These are phyloP conservation scores for Cadophora sp. DNA, from an alignment of 2,329 filamentous ascomycete species.

Conservation along the genomic window DNA sequence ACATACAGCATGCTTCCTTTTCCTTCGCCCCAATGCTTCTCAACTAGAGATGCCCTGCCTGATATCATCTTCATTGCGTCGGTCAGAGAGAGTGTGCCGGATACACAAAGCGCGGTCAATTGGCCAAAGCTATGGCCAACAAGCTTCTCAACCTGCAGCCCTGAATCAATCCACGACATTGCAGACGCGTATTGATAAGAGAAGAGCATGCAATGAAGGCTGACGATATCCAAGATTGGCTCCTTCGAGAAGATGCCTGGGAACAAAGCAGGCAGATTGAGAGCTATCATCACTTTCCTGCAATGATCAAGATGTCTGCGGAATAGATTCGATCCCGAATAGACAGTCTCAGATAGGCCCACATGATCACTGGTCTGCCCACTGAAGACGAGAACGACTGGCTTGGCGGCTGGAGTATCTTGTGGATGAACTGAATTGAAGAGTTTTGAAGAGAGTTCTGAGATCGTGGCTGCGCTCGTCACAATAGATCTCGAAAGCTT, in stretches of 20 bases:
- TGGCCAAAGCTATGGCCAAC: background rate
- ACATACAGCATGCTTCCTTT: background rate
- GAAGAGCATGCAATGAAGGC: constrained; percentile 31
- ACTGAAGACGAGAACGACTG: constrained; percentile 48
- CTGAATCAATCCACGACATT: constrained; percentile 32
- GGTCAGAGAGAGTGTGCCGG: background rate
- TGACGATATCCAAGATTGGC: constrained; percentile 21
- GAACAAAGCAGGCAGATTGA: constrained; percentile 24
- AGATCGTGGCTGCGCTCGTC: constrained; percentile 1
- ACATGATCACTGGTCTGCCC: constrained; percentile 26
- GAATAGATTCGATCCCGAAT: constrained; percentile 17
- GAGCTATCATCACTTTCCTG: constrained; percentile 11
- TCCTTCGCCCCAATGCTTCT: background rate
- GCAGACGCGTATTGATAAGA: constrained; percentile 35
- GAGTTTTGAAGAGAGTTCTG: background rate
- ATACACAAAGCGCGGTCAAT: background rate
- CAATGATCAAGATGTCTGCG: constrained; percentile 32
- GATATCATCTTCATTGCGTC: background rate
- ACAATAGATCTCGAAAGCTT: background rate
- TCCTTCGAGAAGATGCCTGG: constrained; percentile 31
- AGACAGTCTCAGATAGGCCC: constrained; percentile 21
- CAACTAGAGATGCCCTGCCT: background rate
- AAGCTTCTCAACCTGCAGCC: background rate
- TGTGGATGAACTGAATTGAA: constrained; percentile 2
- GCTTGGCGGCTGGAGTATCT: constrained; percentile 26